phyloP scores from a whole-genome alignment of 139 green algal genomes.

The Pleodorina starrii region DNA sequence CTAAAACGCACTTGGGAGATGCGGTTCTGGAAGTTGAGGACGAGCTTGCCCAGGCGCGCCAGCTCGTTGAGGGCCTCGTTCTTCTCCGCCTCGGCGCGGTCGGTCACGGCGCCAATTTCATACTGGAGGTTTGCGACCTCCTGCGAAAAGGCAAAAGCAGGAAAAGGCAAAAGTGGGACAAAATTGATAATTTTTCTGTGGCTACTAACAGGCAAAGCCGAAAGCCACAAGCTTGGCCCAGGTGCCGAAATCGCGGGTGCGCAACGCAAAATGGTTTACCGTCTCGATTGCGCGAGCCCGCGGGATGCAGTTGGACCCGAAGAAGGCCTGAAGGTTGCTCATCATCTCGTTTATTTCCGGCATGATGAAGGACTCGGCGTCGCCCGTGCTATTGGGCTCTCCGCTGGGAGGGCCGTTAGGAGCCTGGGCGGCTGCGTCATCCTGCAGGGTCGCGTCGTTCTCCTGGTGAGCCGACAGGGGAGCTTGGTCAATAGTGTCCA shows the following conservation, averaged over 20 bases:
- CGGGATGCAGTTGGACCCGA: background rate
- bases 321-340: conserved; percentile 4
- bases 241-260: no score
- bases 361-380: background rate
- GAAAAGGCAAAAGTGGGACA: no score
- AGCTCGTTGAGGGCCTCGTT: conserved; percentile 28
- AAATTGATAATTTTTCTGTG: no score
- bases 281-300: background rate
- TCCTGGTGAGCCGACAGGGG: no score
- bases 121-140: conserved; percentile 18
- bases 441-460: background rate
- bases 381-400: background rate
- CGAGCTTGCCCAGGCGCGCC: background rate
- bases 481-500: no score
- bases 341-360: conserved; percentile 4
- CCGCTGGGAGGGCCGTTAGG: background rate
- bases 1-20: conserved; percentile 34
- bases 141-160: background rate
- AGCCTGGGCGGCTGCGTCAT: background rate
- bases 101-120: conserved; percentile 4
- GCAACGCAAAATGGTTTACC: no score
- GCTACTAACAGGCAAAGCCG: no score
- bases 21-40: conserved; percentile 19
- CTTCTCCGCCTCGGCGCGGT: conserved; percentile 23
- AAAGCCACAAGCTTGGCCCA: no score